A percentile compares a stretch with the other conserved stretches of the same genome.
phyloP scores from a whole-genome alignment of 805 yeast genomes.

The Schwanniomyces pseudopolymorphus region DNA sequence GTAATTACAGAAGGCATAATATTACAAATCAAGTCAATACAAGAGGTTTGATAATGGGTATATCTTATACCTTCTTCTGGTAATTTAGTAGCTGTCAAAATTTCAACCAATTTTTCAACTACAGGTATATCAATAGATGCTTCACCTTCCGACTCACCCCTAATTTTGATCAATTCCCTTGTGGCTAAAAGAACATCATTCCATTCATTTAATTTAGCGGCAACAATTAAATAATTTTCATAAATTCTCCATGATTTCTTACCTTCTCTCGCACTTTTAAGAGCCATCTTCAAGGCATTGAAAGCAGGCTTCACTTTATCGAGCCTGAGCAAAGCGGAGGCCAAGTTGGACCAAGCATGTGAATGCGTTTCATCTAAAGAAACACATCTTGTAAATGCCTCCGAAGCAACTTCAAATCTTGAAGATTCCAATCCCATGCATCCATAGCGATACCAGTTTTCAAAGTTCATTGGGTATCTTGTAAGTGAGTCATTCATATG shows the following conservation, averaged over 20 bases:
- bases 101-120: constrained; percentile 68
- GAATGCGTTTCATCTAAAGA: constrained; percentile 78
- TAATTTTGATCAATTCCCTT: constrained; percentile 57
- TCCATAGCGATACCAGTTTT: constrained; percentile 92
- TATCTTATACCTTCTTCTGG: constrained; percentile 40
- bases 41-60: constrained; percentile 63
- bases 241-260: constrained; percentile 85
- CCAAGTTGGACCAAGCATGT: constrained; percentile 88
- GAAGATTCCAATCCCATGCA: constrained; percentile 78
- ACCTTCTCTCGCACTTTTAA: constrained; percentile 61
- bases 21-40: constrained; percentile 70
- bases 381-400: constrained; percentile 90
- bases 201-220: constrained; percentile 84
- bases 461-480: constrained; percentile 70
- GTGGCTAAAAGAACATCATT: constrained; percentile 78
- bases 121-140: constrained; percentile 71
- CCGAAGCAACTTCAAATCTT: constrained; percentile 76
- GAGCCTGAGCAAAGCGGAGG: constrained; percentile 68
- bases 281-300: constrained; percentile 79
- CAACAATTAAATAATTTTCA: constrained; percentile 83
- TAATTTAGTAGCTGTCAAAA: constrained; percentile 54
- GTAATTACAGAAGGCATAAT: constrained; percentile 68
- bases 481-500: constrained; percentile 75
- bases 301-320: constrained; percentile 77
- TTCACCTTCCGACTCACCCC: constrained; percentile 58